These are phyloP conservation scores for Polytolypa hystricis DNA, from an alignment of 2,329 filamentous ascomycete species.

Conservation along the genomic window DNA sequence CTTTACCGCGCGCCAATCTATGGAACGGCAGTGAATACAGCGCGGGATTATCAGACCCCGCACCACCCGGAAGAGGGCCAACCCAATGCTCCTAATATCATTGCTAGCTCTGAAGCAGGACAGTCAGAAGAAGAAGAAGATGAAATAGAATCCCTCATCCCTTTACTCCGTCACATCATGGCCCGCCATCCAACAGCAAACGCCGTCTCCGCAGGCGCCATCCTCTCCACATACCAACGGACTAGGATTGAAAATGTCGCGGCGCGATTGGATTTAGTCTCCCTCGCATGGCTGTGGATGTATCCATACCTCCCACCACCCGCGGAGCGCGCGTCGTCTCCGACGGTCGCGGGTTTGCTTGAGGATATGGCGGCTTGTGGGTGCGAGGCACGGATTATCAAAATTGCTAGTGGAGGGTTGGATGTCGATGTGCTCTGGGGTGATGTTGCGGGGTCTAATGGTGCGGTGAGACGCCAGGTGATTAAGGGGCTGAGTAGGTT, in stretches of 20 bases:
- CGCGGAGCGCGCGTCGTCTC: slow-evolving; percentile 14
- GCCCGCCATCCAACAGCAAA: slow-evolving; percentile 65
- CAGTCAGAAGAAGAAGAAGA: slow-evolving; percentile 37
- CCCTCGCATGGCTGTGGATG: slow-evolving; percentile 86
- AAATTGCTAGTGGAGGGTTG: slow-evolving; percentile 83
- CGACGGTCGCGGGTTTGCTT: slow-evolving; percentile 44
- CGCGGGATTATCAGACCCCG: slow-evolving; percentile 54
- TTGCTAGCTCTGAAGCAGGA: neutral
- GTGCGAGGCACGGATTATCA: slow-evolving; percentile 84
- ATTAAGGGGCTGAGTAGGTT: slow-evolving; percentile 47
- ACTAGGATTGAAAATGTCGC: slow-evolving; percentile 92
- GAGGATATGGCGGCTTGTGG: slow-evolving; percentile 68
- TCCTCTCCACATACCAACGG: slow-evolving; percentile 89
- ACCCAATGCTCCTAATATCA: slow-evolving; percentile 6
- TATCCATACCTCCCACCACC: slow-evolving; percentile 60
- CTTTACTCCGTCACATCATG: slow-evolving; percentile 59
- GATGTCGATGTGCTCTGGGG: slow-evolving; percentile 72
- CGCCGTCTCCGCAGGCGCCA: slow-evolving; percentile 81
- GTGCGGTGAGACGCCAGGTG: slow-evolving; percentile 36
- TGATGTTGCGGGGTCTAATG: slow-evolving; percentile 51
- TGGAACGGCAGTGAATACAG: slow-evolving; percentile 59
- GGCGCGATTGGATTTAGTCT: slow-evolving; percentile 65
- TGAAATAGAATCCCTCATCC: slow-evolving; percentile 79
- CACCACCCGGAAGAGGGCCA: too few species aligned
- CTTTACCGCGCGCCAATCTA: slow-evolving; percentile 70